Base-by-base conservation (phyloP, 169 alveolate species). In the Eimeria mitis region DNA sequence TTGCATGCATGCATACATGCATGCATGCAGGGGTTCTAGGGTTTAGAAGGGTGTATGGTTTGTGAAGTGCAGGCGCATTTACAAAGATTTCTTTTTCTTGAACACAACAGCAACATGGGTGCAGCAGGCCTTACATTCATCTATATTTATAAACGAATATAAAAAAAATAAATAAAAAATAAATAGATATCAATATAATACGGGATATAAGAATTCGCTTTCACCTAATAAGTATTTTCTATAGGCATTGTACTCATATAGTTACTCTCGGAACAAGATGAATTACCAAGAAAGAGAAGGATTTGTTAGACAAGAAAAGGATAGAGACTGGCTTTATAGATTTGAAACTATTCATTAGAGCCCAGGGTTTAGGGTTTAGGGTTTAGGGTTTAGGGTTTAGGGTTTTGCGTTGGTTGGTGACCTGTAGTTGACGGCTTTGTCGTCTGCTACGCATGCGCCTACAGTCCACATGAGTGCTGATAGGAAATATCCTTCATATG, bases 381-480 rank as follows among this genome's bases (percentile, higher is more conserved):
- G 73, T 63, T 63, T 25, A 63, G 73, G 73, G 73, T 63, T 63
- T 63, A 49, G 40, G 37, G 4, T 25, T 63, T 63, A 28, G 78
- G 40, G 73, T 78, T 25, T 44, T 23, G 9, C 16, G 37, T 44
- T 6, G 14, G 37, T 25, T 28, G 56, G 2, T 0, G n/a, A 70
- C 94, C 97, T 97, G 78, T 97, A 94, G 92, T 97, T 97, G 97
- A 96, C 94, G 34, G 97, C 97, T 89, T 98, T 98, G 79, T 98
- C 99, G 78, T 99, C 99, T 73, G 98, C 98, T 37, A 99, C 98
- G 76, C 99, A 97, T 54, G 99, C 99, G 91, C 99, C 99, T 61
- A 99, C 97, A 9, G 99, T 98, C 99, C 99, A 99, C 99, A 98
- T 98, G 91, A 98, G 98, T 49, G 99, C 98, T 71, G 97, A 98